Conservation (phyloP, 1,284 basidiomycete genomes). For the Leccinum solheimii region DNA sequence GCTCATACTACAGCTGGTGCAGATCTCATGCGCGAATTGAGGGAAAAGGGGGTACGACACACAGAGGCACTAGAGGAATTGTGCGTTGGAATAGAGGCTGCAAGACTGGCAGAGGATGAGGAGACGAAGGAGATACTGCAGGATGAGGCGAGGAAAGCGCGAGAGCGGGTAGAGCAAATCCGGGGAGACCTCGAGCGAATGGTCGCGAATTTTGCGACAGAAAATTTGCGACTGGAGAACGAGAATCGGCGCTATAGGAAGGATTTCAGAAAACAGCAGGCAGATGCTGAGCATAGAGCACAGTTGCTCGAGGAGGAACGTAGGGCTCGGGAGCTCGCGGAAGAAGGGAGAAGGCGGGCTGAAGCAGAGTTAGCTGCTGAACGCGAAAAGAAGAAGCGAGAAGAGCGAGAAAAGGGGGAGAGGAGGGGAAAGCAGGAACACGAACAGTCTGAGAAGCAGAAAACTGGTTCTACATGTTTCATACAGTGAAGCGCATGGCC, state of each 20-base stretch:
- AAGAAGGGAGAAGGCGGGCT: constrained; percentile 17
- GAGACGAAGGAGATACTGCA: constrained; percentile 38
- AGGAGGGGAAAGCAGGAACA: not conserved
- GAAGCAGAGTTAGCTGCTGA: constrained; percentile 22
- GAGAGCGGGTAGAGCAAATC: constrained; percentile 27
- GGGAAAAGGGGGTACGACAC: constrained; percentile 35
- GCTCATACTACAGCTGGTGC: constrained; percentile 40
- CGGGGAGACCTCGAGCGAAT: constrained; percentile 33
- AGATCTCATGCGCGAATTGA: constrained; percentile 37
- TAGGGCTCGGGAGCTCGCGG: constrained; percentile 22
- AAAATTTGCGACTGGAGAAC: constrained; percentile 33
- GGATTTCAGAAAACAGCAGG: constrained; percentile 20
- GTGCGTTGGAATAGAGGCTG: constrained; percentile 37
- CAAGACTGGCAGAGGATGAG: constrained; percentile 36
- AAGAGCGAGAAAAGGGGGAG: constrained; percentile 4
- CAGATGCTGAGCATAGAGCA: constrained; percentile 19
- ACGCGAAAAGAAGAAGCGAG: constrained; percentile 5
- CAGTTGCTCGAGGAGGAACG: constrained; percentile 22
- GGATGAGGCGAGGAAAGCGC: constrained; percentile 33
- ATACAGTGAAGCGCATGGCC: constrained; percentile 8
- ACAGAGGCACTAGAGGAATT: constrained; percentile 34
- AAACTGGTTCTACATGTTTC: constrained; percentile 3
- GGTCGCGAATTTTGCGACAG: constrained; percentile 30
- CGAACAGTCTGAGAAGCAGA: constrained; percentile 6
- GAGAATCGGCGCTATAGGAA: constrained; percentile 26